Evolutionary conservation across 2,329 filamentous ascomycete species (phyloP), one percentile per base, ranked within the genome.

Genomic region (Periglandula ipomoeae): DNA sequence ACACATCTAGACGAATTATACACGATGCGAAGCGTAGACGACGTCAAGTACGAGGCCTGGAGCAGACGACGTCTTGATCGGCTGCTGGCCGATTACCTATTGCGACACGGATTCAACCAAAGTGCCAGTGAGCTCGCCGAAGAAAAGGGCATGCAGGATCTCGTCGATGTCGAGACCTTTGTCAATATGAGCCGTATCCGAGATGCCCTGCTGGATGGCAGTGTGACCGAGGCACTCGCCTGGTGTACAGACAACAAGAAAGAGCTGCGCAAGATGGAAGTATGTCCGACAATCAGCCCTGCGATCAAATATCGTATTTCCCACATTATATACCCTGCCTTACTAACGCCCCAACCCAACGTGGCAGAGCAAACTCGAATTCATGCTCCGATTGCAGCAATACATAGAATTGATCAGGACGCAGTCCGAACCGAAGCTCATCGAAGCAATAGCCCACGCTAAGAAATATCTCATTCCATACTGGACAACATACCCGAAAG

Each of bases 201-300:
- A 51, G 76, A 83, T 58, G 86, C 84, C 52, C 69, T 98, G 52
- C 70, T 79, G 39, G 74, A 75, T 35, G 82, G 84, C 27, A 87
- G 82, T 56, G 85, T 91, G 4, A 75, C 76, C 32, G 87, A 94
- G 58, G 90, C 89, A 20, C 67, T 98, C 48, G 79, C 81, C 11
- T 98, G 93, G 93, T 96, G 93, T 64, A 80, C 76, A 15, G 91
- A 97, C 60, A 95, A 96, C 66, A 93, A 94, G 67, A 90, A 91
- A 59, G 86, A 90, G 53, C 70, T 98, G 51, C 87, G 89, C 61
- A 95, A 93, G 73, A 85, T 87, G 67, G 84, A 87, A 65, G 86
- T 87, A 65, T 53, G 79, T 49, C 6, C 3, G 10, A 10, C 10
- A 6, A 15, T n/a, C n/a, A n/a, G n/a, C n/a, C n/a, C n/a, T n/a